Percentiles rank a stretch among this genome's conserved stretches.
Evolutionary conservation across 2,329 filamentous ascomycete genomes (phyloP).

Genomic region (Emydomyces testavorans): DNA sequence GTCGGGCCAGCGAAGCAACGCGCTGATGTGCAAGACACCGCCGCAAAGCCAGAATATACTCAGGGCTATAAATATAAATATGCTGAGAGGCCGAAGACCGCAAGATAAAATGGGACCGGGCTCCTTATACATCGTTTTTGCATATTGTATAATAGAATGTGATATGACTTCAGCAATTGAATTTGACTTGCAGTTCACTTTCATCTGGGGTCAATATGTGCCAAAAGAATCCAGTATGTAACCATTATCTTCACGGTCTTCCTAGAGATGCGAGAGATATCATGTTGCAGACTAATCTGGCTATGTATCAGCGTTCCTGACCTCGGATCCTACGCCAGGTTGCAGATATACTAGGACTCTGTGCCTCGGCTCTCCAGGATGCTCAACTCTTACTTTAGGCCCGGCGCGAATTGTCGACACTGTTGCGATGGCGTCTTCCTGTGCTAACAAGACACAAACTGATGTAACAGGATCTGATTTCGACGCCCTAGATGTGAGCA

Average conservation of each 20-base stretch:
- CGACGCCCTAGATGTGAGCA: background rate
- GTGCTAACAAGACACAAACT: background rate
- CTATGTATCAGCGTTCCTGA: too few relatives aligned
- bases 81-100: conserved; percentile 16
- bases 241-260: too few relatives aligned
- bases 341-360: background rate
- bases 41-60: background rate
- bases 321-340: too few relatives aligned
- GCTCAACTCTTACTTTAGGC: background rate
- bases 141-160: background rate
- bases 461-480: background rate
- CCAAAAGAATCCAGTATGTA: too few relatives aligned
- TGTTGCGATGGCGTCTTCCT: background rate
- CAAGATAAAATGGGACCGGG: background rate
- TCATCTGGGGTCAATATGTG: background rate
- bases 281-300: too few relatives aligned
- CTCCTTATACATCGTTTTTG: too few relatives aligned
- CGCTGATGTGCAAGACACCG: conserved; percentile 16
- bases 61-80: conserved; percentile 34
- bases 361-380: conserved; percentile 7
- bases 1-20: conserved; percentile 22
- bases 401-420: background rate
- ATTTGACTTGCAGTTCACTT: background rate
- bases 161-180: background rate
- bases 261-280: too few relatives aligned